These are phyloP conservation scores for Rhizopus arrhizus DNA, from an alignment of 371 early-diverging fungal species.

Conservation along the genomic window DNA sequence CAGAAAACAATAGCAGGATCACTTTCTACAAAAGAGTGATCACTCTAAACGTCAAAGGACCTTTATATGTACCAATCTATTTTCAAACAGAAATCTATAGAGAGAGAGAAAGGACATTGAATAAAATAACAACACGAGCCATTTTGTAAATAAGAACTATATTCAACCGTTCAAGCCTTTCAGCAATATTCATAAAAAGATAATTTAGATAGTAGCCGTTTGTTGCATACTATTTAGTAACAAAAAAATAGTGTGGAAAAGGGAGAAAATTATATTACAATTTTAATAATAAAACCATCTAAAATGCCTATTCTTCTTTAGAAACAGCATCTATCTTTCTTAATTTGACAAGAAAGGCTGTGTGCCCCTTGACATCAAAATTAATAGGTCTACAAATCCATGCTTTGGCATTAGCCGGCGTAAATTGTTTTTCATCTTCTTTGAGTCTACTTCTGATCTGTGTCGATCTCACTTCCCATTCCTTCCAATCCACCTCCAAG, in stretches of 20 bases:
- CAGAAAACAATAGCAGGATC: conserved; percentile 5
- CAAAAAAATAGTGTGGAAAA: conserved; percentile 1
- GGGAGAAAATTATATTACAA: not conserved
- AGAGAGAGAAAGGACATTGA: too few relatives aligned
- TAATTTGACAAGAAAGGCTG: conserved; percentile 67
- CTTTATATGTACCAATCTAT: too few relatives aligned
- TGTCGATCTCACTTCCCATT: conserved; percentile 71
- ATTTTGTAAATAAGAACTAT: too few relatives aligned
- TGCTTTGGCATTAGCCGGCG: conserved; percentile 25
- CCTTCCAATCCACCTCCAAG: conserved; percentile 70
- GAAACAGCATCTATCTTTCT: not conserved
- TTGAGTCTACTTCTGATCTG: conserved; percentile 54
- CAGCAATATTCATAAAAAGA: too few relatives aligned
- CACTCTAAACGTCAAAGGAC: too few relatives aligned
- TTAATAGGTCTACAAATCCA: conserved; percentile 70
- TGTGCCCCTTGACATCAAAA: conserved; percentile 61
- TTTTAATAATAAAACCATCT: too few relatives aligned
- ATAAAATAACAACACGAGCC: too few relatives aligned
- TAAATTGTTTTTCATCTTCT: conserved; percentile 16
- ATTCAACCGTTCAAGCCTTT: too few relatives aligned
- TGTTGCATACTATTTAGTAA: not conserved
- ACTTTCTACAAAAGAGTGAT: too few relatives aligned
- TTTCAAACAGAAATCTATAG: too few relatives aligned
- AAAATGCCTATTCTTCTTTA: not conserved
- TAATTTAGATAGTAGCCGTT: too few relatives aligned